Conservation (phyloP, 208 protist genomes). For the Crithidia brevicula region DNA sequence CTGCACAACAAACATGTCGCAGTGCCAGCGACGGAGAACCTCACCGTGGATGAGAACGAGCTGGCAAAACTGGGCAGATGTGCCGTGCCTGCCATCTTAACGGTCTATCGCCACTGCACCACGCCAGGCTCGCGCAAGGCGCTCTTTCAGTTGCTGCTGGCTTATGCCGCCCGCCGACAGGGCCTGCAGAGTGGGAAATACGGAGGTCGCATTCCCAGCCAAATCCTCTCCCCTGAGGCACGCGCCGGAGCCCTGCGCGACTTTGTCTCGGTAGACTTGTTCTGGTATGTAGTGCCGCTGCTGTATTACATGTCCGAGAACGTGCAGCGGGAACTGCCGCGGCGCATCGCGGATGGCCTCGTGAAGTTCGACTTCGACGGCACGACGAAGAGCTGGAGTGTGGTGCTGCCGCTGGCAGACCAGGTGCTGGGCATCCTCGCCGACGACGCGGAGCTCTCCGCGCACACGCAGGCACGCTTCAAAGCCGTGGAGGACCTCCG, state of each 20-base stretch:
- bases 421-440: constrained; percentile 59
- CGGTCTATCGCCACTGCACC: constrained; percentile 63
- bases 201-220: constrained; percentile 5
- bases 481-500: constrained; percentile 33
- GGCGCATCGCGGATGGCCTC: constrained; percentile 67
- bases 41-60: constrained; percentile 41
- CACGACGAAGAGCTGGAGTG: constrained; percentile 51
- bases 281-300: constrained; percentile 79
- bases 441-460: constrained; percentile 61
- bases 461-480: constrained; percentile 40
- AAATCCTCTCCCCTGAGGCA: constrained; percentile 20
- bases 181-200: constrained; percentile 18
- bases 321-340: constrained; percentile 55
- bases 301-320: constrained; percentile 78
- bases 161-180: constrained; percentile 46
- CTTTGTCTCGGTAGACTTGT: constrained; percentile 72
- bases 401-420: constrained; percentile 63
- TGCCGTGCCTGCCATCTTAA: constrained; percentile 52
- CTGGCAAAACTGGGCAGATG: constrained; percentile 53
- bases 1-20: constrained; percentile 44
- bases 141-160: constrained; percentile 82
- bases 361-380: constrained; percentile 60
- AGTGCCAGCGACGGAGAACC: constrained; percentile 27
- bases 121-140: constrained; percentile 59
- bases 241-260: constrained; percentile 35